Base-by-base conservation (phyloP, 2,329 filamentous ascomycete genomes). In the Monosporascus cannonballus region DNA sequence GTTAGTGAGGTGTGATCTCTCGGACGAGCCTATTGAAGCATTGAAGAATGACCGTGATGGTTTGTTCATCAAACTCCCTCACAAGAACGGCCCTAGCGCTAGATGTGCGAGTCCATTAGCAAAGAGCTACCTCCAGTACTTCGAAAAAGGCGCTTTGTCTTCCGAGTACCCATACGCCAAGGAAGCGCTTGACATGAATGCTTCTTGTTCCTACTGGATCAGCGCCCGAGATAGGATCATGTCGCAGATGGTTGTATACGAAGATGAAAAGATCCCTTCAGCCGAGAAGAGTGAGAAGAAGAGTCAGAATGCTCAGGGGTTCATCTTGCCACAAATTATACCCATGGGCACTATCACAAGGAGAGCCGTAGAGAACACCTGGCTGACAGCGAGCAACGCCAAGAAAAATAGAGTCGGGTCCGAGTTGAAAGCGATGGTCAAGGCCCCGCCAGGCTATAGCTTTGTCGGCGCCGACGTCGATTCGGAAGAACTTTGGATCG, bases 151-250 rank as follows among this genome's bases (percentile, higher is more conserved):
- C 0, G 89, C 81, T 0, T 74, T 99, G 3, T 89, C 90, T 0
- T 97, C 93, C 0, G 87, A 96, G 68, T 97, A 87, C 63, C 69
- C 84, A 0, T 93, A 96, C 63, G 94, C 94, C 0, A 97, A 95
- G 65, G 91, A 96, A 68, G 94, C 95, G 0, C 75, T 99, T 44
- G 89, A 97, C 62, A 99, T 99, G 94, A 99, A 99, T 62, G 91
- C 94, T 0, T 96, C 91, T 0, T 99, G 95, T 67, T 97, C 93
- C 1, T 99, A 99, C 71, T 99, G 95, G 94, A 97, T 99, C 62
- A 96, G 90, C 64, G 92, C 94, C 17, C 82, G 94, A 56, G 90
- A 96, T 65, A 80, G 94, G 48, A 99, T 99, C 70, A 93, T 76
- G 78, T 89, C 86, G n/a, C 94, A 99, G 65, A 89, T 97, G 79